Evolutionary conservation across 257 asterid species (phyloP), one percentile per base, ranked within the genome.

Genomic region (Craterostigma plantagineum): DNA sequence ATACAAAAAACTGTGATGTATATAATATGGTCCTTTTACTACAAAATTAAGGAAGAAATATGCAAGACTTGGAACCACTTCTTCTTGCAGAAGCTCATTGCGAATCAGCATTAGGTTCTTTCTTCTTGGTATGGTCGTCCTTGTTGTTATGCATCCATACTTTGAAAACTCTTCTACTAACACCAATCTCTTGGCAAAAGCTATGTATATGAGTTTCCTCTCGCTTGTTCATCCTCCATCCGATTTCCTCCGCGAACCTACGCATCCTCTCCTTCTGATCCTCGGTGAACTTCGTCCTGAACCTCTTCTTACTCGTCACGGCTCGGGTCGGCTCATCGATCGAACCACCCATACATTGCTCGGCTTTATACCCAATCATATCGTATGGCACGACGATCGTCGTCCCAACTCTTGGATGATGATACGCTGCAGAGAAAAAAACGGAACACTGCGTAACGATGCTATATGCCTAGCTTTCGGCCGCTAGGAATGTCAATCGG

Each of bases 91-190:
- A n/a, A n/a, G n/a, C n/a, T n/a, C n/a, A 2, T 23, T 23, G 30
- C 4, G 6, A 23, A 2, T 23, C 30, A 23, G 2, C 30, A 23
- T 2, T 6, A 6, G 30, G 30, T 23, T 23, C 30, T 2, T 37
- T 39, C n/a, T n/a, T n/a, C 68, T 80, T 84, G 7, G 82, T 76
- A 47, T 80, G 72, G 43, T 38, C 75, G 18, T 75, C 78, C 52
- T 80, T 85, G 56, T 80, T 80, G 69, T 85, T 85, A 34, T 85
- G 96, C 93, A 85, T 77, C 96, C 96, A 85, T 9, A 85, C 94
- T 48, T 85, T 85, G 7, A 85, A 73, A 0, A 80, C 96, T 47
- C 85, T 75, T 37, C 92, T 75, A 34, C 75, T 85, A 1, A 85
- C 70, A 0, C 96, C 94, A 38, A 80, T 51, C 33, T 85, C 92